Conservation (phyloP, 2,329 filamentous ascomycete species). For the Hymenoscyphus scutula region DNA sequence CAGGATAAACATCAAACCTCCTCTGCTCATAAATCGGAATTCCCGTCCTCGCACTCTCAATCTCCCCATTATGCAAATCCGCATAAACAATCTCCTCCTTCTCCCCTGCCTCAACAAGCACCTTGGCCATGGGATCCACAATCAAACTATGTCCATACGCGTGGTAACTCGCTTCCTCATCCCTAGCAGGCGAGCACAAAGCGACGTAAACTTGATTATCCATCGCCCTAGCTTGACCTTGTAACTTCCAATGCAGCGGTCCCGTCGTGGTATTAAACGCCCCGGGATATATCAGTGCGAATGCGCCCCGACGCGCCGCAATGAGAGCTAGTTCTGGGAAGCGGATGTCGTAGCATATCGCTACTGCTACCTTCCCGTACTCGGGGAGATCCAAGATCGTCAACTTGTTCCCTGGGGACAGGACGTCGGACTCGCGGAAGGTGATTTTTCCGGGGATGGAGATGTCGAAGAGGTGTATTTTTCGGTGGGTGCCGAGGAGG, state of each 20-base stretch:
- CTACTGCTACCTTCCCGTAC: constrained; percentile 82
- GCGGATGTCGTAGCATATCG: constrained; percentile 96
- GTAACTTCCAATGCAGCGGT: constrained; percentile 84
- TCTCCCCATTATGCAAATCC: constrained; percentile 64
- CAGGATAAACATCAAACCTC: constrained; percentile 92
- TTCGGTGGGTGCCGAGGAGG: constrained; percentile 86
- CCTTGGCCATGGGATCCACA: constrained; percentile 79
- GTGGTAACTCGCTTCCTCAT: constrained; percentile 73
- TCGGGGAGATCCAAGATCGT: constrained; percentile 84
- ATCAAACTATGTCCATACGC: constrained; percentile 92
- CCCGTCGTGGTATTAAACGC: constrained; percentile 96
- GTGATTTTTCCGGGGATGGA: constrained; percentile 93
- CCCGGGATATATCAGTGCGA: constrained; percentile 88
- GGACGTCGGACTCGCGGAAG: constrained; percentile 87
- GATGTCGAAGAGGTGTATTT: constrained; percentile 96
- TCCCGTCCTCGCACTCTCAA: constrained; percentile 73
- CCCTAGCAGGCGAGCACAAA: constrained; percentile 85
- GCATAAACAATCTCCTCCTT: constrained; percentile 72
- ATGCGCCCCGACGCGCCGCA: constrained; percentile 80
- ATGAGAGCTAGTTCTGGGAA: constrained; percentile 93
- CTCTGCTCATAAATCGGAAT: constrained; percentile 85
- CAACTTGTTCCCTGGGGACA: constrained; percentile 79
- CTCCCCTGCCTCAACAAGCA: constrained; percentile 78
- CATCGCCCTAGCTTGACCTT: constrained; percentile 77
- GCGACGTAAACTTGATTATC: constrained; percentile 96